Evolutionary conservation across 257 asterid species (phyloP).

Genomic region (Jacaranda mimosifolia): DNA sequence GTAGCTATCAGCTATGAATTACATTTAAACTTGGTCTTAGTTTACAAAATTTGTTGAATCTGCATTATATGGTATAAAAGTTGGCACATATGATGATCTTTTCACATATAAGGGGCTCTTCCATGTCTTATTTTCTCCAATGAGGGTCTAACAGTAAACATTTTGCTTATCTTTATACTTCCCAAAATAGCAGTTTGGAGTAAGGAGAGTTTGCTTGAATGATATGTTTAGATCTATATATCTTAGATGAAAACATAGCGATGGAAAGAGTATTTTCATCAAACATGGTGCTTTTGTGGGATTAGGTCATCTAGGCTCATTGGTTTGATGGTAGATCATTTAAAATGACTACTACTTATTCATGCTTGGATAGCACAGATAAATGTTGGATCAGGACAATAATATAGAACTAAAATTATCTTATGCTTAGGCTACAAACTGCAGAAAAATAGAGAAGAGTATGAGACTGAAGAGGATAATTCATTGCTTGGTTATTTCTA

Average conservation of each 20-base stretch:
- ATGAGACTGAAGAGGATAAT: no score
- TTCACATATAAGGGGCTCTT: not conserved
- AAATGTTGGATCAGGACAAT: not conserved
- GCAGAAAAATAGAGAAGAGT: no score
- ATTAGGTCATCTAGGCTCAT: not conserved
- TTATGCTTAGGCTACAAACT: not conserved
- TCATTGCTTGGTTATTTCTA: no score
- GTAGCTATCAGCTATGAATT: not conserved
- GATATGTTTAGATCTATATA: not conserved
- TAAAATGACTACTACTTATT: not conserved
- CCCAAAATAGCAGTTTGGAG: not conserved
- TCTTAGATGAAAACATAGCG: not conserved
- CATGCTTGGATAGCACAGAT: not conserved
- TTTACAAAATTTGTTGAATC: not conserved
- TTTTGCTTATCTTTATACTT: not conserved
- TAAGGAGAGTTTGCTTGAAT: not conserved
- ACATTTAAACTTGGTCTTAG: not conserved
- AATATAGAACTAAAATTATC: not conserved
- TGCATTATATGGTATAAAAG: not conserved
- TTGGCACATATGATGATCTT: not conserved
- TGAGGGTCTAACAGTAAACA: not conserved
- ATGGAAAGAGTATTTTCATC: not conserved
- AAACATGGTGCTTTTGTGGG: constrained; percentile 8
- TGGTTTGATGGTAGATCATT: not conserved
- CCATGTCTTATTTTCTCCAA: not conserved